Evolutionary conservation across 176 grass and related monocot genomes (phyloP), one percentile per base, ranked within the genome.

Genomic region (Oryza longistaminata): DNA sequence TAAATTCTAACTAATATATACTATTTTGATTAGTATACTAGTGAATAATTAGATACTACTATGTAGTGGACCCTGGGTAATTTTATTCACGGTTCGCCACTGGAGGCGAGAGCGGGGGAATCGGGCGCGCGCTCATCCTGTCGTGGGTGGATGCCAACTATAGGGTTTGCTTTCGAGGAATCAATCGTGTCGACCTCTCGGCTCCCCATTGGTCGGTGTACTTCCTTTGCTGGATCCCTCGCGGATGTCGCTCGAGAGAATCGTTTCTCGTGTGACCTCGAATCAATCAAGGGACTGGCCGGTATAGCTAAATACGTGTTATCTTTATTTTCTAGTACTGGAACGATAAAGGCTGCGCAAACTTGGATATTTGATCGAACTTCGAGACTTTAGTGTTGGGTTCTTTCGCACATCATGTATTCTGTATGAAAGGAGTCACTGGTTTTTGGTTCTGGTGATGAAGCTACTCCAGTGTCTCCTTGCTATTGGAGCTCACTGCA

Each of bases 241-340:
- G 43, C 27, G 39, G 85, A 87, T 83, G 89, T 70, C 75, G 69
- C 70, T 78, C 75, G 69, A 67, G 31, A 52, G 84, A 90, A 90
- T 90, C 40, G 1, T 81, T 90, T 83, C 80, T 64, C 13, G 16
- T 50, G 39, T 75, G 70, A 80, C 74, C 62, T 35, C 62, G 78
- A 83, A 75, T 68, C 74, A 49, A 87, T 87, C 84, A 84, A 68
- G 62, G 62, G 49, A 83, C 44, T 77, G n/a, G 16, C 69, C 27
- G 65, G 44, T 46, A 82, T 66, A 74, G 83, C 55, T 78, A 82
- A 71, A 48, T 19, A 60, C 79, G 16, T 39, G 48, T 74, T 61
- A 83, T 79, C 80, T 90, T 87, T 87, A 42, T 82, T 87, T 90
- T 74, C 84, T 78, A 83, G 11, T 87, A 87, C 61, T 79, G 61